Percentiles rank a stretch among this genome's conserved stretches.
phyloP scores from a whole-genome alignment of 2,329 filamentous ascomycete genomes.

The Calonectria montana region DNA sequence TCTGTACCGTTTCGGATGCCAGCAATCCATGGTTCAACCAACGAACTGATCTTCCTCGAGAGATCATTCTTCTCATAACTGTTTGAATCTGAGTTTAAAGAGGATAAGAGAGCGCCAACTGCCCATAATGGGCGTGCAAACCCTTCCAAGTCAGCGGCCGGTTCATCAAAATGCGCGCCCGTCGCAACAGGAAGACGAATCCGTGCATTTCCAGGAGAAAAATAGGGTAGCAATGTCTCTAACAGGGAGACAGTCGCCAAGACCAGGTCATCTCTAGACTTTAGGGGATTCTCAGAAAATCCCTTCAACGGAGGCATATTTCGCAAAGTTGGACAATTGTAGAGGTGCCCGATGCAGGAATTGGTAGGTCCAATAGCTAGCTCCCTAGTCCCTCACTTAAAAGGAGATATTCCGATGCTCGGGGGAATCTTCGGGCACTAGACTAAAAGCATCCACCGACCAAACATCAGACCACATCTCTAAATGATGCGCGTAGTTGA shows the following conservation, averaged over 20 bases:
- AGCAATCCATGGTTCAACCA: constrained; percentile 45
- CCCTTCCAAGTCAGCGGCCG: constrained; percentile 58
- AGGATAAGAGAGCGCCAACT: constrained; percentile 54
- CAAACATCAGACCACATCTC: not conserved
- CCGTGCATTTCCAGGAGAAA: constrained; percentile 38
- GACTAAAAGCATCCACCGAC: not conserved
- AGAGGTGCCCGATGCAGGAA: no score
- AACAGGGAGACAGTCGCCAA: constrained; percentile 7
- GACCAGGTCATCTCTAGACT: constrained; percentile 4
- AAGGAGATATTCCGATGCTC: not conserved
- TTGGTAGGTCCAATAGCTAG: not conserved
- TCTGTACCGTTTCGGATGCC: constrained; percentile 49
- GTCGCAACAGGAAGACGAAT: constrained; percentile 52
- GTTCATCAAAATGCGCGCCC: constrained; percentile 56
- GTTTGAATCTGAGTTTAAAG: constrained; percentile 41
- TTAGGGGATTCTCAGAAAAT: constrained; percentile 11
- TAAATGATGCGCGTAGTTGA: not conserved
- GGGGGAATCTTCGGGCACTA: not conserved
- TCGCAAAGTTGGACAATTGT: not conserved
- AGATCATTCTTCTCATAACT: not conserved
- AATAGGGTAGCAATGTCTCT: not conserved
- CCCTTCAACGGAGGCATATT: constrained; percentile 16
- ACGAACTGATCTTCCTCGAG: constrained; percentile 1
- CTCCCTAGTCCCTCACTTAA: not conserved
- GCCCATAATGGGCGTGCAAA: constrained; percentile 55